phyloP scores from a whole-genome alignment of 1,139 yeast genomes.

The Zhuliangozyma blackwelliae region DNA sequence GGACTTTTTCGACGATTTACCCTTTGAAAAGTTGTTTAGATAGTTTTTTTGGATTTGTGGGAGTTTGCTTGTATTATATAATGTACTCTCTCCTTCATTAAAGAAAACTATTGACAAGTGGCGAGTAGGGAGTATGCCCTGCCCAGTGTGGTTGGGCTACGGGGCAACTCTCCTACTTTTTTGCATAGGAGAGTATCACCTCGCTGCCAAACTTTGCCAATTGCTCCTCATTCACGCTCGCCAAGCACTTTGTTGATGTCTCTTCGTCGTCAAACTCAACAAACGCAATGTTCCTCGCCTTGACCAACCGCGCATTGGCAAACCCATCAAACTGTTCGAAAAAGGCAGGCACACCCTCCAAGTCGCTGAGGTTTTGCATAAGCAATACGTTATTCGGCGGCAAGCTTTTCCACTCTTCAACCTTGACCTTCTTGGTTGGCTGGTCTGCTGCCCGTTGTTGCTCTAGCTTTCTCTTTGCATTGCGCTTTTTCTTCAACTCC shows the following conservation, averaged over 20 bases:
- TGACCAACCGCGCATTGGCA: constrained; percentile 61
- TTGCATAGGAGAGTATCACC: constrained; percentile 30
- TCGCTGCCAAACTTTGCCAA: constrained; percentile 19
- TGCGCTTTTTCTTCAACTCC: constrained; percentile 7
- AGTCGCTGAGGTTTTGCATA: constrained; percentile 58
- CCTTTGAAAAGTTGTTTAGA: constrained; percentile 14
- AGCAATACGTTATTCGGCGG: constrained; percentile 73
- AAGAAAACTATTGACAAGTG: too few species aligned
- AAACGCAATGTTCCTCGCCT: constrained; percentile 68
- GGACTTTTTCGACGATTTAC: constrained; percentile 24
- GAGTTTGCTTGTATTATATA: too few species aligned
- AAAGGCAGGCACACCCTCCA: constrained; percentile 35
- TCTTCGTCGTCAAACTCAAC: constrained; percentile 65
- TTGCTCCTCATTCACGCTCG: constrained; percentile 7
- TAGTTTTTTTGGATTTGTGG: too few species aligned
- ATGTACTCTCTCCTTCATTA: too few species aligned
- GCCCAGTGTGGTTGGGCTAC: too few species aligned
- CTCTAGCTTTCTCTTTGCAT: constrained; percentile 12
- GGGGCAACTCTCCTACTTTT: constrained; percentile 17
- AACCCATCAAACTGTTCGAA: constrained; percentile 58
- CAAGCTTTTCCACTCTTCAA: constrained; percentile 29
- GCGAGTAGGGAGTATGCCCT: too few species aligned
- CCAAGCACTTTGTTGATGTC: constrained; percentile 23
- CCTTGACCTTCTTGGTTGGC: constrained; percentile 19
- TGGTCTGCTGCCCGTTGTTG: constrained; percentile 11